Evolutionary conservation across 2,329 filamentous ascomycete genomes (phyloP).

Genomic region (Calcarisporium arbuscula): DNA sequence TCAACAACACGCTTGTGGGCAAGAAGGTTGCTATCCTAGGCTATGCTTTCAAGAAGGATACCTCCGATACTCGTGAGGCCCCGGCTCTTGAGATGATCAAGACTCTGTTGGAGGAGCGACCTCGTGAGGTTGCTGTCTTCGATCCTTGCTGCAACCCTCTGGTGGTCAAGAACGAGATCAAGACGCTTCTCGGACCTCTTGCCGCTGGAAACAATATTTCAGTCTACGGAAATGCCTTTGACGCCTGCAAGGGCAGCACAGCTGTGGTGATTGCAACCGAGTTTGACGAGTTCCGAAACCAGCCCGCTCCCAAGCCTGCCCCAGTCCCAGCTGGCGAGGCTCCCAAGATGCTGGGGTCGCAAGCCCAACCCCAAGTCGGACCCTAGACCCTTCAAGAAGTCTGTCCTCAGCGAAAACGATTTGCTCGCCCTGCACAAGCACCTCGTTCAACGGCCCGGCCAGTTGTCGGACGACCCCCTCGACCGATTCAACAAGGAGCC

Average conservation of each 20-base stretch:
- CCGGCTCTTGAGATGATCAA: slow-evolving; percentile 63
- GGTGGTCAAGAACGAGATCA: slow-evolving; percentile 45
- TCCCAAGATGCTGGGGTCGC: slow-evolving; percentile 25
- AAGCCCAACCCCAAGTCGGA: slow-evolving; percentile 36
- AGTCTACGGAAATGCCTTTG: slow-evolving; percentile 42
- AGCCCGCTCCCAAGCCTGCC: slow-evolving; percentile 25
- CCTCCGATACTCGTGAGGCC: slow-evolving; percentile 66
- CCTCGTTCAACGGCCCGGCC: slow-evolving; percentile 27
- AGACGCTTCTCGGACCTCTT: slow-evolving; percentile 31
- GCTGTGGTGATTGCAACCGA: slow-evolving; percentile 51
- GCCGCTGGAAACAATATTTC: slow-evolving; percentile 37
- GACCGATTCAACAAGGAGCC: slow-evolving; percentile 39
- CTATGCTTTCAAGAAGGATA: slow-evolving; percentile 77
- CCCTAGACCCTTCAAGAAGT: slow-evolving; percentile 37
- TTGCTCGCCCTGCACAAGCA: slow-evolving; percentile 42
- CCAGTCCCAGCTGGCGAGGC: slow-evolving; percentile 18
- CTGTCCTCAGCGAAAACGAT: slow-evolving; percentile 35
- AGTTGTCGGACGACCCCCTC: slow-evolving; percentile 35
- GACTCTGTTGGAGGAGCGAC: slow-evolving; percentile 57
- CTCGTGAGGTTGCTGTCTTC: slow-evolving; percentile 59
- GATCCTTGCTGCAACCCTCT: slow-evolving; percentile 56
- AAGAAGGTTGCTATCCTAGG: slow-evolving; percentile 71
- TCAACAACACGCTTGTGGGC: slow-evolving; percentile 61
- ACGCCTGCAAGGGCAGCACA: slow-evolving; percentile 41
- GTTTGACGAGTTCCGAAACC: slow-evolving; percentile 48